Evolutionary conservation across 1,284 basidiomycete species (phyloP), one percentile per base, ranked within the genome.

Genomic region (Fomitopsis pinicola): DNA sequence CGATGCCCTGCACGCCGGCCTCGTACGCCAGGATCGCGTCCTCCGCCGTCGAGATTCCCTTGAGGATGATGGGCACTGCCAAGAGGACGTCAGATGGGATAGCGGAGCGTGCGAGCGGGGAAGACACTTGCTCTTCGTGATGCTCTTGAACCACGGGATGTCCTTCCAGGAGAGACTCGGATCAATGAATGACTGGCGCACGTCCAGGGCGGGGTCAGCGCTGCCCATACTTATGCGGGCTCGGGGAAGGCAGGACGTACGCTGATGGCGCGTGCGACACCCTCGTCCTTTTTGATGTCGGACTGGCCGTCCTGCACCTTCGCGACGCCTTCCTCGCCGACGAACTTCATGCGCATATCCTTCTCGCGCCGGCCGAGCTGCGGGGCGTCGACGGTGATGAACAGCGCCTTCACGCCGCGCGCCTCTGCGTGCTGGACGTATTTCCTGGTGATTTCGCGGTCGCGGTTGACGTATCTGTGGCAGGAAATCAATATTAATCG

Each of bases 301-400:
- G 52, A 54, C 52, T 54, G 52, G 28, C 52, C 52, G 60, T 66
- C 69, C 22, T 73, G 79, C 33, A 89, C 80, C 73, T 88, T 85
- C 68, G 91, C 85, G 35, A 54, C 52, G 3, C 92, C 90, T 63
- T 92, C 92, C 48, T 87, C 88, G 8, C 90, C 95, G 46, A 94
- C 94, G 66, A 97, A 97, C 72, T 95, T 97, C 83, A 92, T 92
- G 44, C 96, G 82, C 96, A 98, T 98, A 71, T 98, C 52, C 52
- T 72, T 92, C 76, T 95, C 94, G 60, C 94, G 85, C 30, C 94
- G 84, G 53, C 94, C 95, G 19, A 97, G 85, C 71, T 96, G 94
- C 4, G 95, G 95, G 2, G 95, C 94, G 72, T 97, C 94, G 33
- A 97, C 94, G 2, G 94, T 97, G 71, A 95, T 94, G 75, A 95